phyloP scores from a whole-genome alignment of 2,329 filamentous ascomycete species.

The Paraphoma chrysanthemicola region DNA sequence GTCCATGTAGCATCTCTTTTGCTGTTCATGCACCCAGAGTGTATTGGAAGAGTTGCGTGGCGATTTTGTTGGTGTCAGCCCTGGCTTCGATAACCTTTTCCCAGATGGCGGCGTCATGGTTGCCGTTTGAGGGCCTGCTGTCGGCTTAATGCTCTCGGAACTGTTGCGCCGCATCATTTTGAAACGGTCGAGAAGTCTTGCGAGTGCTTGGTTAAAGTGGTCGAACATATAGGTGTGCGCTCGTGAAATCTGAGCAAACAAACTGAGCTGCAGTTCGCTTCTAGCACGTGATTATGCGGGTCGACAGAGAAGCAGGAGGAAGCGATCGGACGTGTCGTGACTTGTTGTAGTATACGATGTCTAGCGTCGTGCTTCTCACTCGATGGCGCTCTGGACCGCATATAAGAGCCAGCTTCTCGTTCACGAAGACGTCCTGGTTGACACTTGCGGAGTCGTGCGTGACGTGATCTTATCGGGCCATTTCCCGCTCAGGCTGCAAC shows the following conservation, averaged over 20 bases:
- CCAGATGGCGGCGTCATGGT: conserved; percentile 5
- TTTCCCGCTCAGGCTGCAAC: too few relatives aligned
- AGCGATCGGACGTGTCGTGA: background rate
- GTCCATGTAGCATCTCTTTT: conserved; percentile 27
- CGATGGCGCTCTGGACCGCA: too few relatives aligned
- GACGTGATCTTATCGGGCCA: too few relatives aligned
- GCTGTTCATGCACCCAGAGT: conserved; percentile 22
- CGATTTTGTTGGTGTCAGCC: conserved; percentile 8
- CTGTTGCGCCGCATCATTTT: conserved; percentile 14
- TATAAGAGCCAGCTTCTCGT: too few relatives aligned
- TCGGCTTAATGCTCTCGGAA: conserved; percentile 2
- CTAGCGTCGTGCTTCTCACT: too few relatives aligned
- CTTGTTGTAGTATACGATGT: too few relatives aligned
- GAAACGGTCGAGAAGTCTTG: conserved; percentile 4
- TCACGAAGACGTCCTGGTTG: too few relatives aligned
- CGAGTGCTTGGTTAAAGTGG: background rate
- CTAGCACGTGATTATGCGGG: background rate
- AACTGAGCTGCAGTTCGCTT: background rate
- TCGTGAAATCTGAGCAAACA: background rate
- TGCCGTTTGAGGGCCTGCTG: conserved; percentile 5
- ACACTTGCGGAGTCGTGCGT: too few relatives aligned
- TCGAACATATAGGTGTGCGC: background rate
- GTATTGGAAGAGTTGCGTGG: conserved; percentile 21
- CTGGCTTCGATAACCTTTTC: background rate
- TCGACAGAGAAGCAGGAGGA: background rate